Evolutionary conservation across 805 yeast genomes (phyloP).

Genomic region (Lachancea thermotolerans): DNA sequence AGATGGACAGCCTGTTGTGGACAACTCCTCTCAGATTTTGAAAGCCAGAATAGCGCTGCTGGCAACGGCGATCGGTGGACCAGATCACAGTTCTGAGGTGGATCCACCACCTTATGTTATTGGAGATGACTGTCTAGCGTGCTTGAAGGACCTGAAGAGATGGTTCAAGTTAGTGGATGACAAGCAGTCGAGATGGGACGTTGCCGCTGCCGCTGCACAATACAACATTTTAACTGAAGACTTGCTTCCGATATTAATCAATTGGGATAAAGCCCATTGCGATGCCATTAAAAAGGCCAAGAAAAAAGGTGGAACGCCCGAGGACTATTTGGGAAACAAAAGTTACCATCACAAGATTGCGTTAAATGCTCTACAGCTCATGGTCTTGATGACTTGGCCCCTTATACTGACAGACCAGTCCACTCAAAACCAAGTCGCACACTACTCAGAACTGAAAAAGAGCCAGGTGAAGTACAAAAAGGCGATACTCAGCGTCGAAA

Average conservation of each 20-base stretch:
- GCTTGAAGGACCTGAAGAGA: slow-evolving; percentile 78
- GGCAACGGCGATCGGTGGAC: slow-evolving; percentile 88
- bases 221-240: slow-evolving; percentile 69
- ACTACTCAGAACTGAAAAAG: slow-evolving; percentile 54
- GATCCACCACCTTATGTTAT: slow-evolving; percentile 56
- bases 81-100: slow-evolving; percentile 52
- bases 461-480: slow-evolving; percentile 70
- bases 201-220: slow-evolving; percentile 82
- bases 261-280: slow-evolving; percentile 50
- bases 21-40: slow-evolving; percentile 30
- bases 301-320: slow-evolving; percentile 9
- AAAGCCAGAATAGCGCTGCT: slow-evolving; percentile 73
- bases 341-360: slow-evolving; percentile 51
- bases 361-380: slow-evolving; percentile 64
- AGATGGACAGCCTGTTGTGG: not conserved
- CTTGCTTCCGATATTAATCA: slow-evolving; percentile 62
- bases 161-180: slow-evolving; percentile 88
- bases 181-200: slow-evolving; percentile 59
- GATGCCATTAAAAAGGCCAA: slow-evolving; percentile 17
- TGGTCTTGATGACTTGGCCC: slow-evolving; percentile 87
- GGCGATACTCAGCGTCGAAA: slow-evolving; percentile 47
- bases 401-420: slow-evolving; percentile 56
- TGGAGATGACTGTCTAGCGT: slow-evolving; percentile 73
- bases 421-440: slow-evolving; percentile 47
- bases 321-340: slow-evolving; percentile 26